Percentiles rank a stretch among this genome's conserved stretches.
Evolutionary conservation across 352 stramenopile genomes (phyloP).

Genomic region (Nothophytophthora sp.): DNA sequence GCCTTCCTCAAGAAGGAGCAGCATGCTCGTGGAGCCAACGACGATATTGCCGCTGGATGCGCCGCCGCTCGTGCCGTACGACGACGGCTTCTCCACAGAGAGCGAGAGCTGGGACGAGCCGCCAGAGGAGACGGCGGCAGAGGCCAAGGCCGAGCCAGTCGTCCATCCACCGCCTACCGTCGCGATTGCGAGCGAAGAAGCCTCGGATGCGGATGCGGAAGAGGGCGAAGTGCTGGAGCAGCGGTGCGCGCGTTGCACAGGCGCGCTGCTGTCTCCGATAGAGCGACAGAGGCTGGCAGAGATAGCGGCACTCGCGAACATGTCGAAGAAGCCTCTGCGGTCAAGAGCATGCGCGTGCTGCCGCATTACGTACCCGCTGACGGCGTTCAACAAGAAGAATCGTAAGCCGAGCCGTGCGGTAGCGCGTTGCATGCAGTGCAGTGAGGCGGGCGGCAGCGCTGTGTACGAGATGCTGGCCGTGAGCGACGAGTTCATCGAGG

Average conservation of each 20-base stretch:
- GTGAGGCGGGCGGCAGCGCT: constrained; percentile 4
- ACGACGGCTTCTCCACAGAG: constrained; percentile 36
- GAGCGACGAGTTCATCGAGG: constrained; percentile 22
- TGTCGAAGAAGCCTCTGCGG: constrained; percentile 3
- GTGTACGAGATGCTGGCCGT: constrained; percentile 24
- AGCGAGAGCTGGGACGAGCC: constrained; percentile 20
- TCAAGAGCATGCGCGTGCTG: constrained; percentile 23
- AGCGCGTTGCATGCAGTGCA: constrained; percentile 13
- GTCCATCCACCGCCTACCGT: too few species aligned
- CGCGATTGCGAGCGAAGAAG: too few species aligned
- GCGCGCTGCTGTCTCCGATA: not conserved
- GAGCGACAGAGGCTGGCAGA: constrained; percentile 5
- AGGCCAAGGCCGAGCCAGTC: too few species aligned
- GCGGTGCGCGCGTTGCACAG: too few species aligned
- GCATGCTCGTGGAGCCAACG: constrained; percentile 15
- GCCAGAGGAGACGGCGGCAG: too few species aligned
- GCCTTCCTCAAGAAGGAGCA: constrained; percentile 22
- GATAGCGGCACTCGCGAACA: constrained; percentile 1
- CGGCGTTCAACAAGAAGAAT: constrained; percentile 14
- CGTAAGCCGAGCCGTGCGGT: constrained; percentile 18
- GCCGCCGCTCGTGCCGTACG: constrained; percentile 12
- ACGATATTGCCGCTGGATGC: constrained; percentile 30
- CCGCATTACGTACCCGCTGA: constrained; percentile 18
- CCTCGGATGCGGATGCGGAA: too few species aligned
- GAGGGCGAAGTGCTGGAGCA: too few species aligned